Base-by-base conservation (phyloP, 371 early-diverging fungal species). In the Mortierella sp. region DNA sequence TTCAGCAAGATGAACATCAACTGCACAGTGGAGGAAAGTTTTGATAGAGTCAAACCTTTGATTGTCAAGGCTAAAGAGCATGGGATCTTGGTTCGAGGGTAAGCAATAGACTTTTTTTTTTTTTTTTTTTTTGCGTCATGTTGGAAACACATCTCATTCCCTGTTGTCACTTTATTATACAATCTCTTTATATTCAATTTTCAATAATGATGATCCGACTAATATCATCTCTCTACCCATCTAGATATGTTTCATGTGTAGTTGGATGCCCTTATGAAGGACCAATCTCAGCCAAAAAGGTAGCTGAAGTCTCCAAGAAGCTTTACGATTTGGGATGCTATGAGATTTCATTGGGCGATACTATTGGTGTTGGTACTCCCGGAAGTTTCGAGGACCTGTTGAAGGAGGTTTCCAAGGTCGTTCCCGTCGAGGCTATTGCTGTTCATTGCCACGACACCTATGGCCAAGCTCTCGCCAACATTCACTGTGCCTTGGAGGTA, bases 371-470 rank as follows among this genome's bases (percentile, higher is more conserved):
- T 24, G 98, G 96, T 14, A 94, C 95, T 1, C 94, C 96, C 16
- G 86, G 87, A 61, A 92, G 91, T 20, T 93, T 96, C 88, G 84
- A 72, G 5, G 87, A 78, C 1, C 86, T 97, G 90, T 76, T 98
- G 52, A 88, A 94, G 26, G 90, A 86, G 3, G 96, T 97, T 3
- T 76, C 90, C 5, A 85, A 89, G 66, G 89, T 86, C 1, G 91
- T 98, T 1, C 95, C 97, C 5, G 79, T 91, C 1, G 88, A 93
- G 37, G 88, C 91, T 28, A 84, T 98, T 45, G 98, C 97, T 12
- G 95, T 97, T 8, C 99, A 98, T 73, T 97, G 96, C 76, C 99
- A 99, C 73, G 98, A 99, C 84, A 99, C 99, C 11, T 99, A 97
- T 84, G 99, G 99, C 9, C 97, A 97, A 84, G 99, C 98, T 0